Evolutionary conservation across 805 yeast genomes (phyloP).

Genomic region (Pichia heedii): DNA sequence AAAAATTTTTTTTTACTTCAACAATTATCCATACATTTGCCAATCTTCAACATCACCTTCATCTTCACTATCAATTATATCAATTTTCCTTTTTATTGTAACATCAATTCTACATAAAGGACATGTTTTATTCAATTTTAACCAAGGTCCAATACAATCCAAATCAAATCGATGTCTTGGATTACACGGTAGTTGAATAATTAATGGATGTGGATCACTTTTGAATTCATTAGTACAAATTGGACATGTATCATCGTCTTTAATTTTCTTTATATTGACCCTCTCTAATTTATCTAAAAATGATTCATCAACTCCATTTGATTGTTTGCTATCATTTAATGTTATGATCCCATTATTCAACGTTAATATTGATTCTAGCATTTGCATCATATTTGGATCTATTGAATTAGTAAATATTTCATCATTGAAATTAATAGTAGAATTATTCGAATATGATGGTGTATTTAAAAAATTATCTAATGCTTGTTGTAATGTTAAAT

Average conservation of each 20-base stretch:
- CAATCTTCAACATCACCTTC: conserved; percentile 57
- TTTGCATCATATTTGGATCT: background rate
- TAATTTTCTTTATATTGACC: conserved; percentile 35
- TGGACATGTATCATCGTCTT: conserved; percentile 59
- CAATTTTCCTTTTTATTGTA: conserved; percentile 35
- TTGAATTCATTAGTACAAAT: conserved; percentile 71
- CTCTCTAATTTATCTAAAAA: conserved; percentile 74
- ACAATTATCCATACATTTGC: conserved; percentile 64
- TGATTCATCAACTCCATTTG: conserved; percentile 54
- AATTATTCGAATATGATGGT: conserved; percentile 1
- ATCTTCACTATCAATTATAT: conserved; percentile 40
- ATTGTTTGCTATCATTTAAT: conserved; percentile 1
- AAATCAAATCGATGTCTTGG: conserved; percentile 68
- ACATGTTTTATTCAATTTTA: conserved; percentile 63
- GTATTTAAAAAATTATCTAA: conserved; percentile 8
- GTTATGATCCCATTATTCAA: background rate
- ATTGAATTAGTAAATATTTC: background rate
- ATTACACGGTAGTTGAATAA: conserved; percentile 67
- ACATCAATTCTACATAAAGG: conserved; percentile 82
- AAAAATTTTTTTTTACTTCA: too few relatives aligned
- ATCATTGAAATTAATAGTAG: background rate
- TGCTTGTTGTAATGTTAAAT: conserved; percentile 12
- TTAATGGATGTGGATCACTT: conserved; percentile 69
- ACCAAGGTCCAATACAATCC: conserved; percentile 90
- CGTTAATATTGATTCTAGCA: conserved; percentile 6